Conservation (phyloP, 2,329 filamentous ascomycete genomes). For the Rutstroemia sp. region DNA sequence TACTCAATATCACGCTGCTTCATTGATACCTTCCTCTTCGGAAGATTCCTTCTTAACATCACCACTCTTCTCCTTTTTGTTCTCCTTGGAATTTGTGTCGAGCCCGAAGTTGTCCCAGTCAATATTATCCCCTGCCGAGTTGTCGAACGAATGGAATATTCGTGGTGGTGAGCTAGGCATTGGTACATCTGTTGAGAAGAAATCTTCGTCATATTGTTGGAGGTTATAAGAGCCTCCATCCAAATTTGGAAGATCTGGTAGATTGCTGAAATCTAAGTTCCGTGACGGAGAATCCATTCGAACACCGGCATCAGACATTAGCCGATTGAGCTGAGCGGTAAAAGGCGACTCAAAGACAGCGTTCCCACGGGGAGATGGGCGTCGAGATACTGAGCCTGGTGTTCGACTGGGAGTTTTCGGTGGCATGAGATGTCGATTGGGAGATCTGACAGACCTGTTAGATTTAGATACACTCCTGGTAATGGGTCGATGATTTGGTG, state of each 20-base stretch:
- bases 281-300: slow-evolving; percentile 20
- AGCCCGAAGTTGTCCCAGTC: slow-evolving; percentile 4
- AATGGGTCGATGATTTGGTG: slow-evolving; percentile 27
- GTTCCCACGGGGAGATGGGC: slow-evolving; percentile 22
- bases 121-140: background rate
- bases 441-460: slow-evolving; percentile 23
- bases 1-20: too few relatives aligned
- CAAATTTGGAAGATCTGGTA: slow-evolving; percentile 26
- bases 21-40: background rate
- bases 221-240: slow-evolving; percentile 8
- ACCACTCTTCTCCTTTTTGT: background rate
- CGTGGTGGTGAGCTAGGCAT: slow-evolving; percentile 40
- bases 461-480: slow-evolving; percentile 28
- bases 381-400: slow-evolving; percentile 18
- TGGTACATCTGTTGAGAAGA: slow-evolving; percentile 36
- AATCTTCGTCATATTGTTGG: slow-evolving; percentile 30
- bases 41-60: slow-evolving; percentile 20
- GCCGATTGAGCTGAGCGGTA: slow-evolving; percentile 27
- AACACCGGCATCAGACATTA: slow-evolving; percentile 28
- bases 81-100: background rate
- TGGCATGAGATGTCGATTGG: slow-evolving; percentile 17
- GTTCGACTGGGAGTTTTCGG: slow-evolving; percentile 25
- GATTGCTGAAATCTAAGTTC: slow-evolving; percentile 29
- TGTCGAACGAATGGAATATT: slow-evolving; percentile 26
- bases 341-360: slow-evolving; percentile 30